A percentile compares a stretch with the other conserved stretches of the same genome.
Evolutionary conservation across 768 basidiomycete genomes (phyloP).

Genomic region (Glaciozyma martinii): DNA sequence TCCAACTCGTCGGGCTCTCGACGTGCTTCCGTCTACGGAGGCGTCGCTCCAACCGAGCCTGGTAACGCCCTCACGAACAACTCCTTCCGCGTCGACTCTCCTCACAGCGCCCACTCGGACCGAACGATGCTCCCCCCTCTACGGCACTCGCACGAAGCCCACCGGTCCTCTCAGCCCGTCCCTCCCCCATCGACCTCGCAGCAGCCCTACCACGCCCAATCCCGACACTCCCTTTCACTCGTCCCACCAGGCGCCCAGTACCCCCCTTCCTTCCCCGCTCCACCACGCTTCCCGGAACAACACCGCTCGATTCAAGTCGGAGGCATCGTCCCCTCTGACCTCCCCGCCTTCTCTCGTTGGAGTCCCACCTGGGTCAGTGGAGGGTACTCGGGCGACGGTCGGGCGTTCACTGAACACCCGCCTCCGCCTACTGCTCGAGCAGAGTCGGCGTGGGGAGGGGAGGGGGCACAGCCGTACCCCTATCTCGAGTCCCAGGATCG

Average conservation of each 20-base stretch:
- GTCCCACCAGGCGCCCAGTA: not conserved
- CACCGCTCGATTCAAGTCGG: not conserved
- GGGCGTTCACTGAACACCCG: not conserved
- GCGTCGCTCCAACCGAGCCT: not conserved
- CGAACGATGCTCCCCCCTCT: not conserved
- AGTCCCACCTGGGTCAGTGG: constrained; percentile 1
- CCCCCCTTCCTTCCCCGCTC: too few relatives aligned
- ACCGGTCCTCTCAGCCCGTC: not conserved
- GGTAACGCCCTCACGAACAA: not conserved
- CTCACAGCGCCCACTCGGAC: not conserved
- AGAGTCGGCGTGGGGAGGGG: not conserved
- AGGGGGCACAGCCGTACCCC: too few relatives aligned
- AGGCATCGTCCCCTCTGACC: not conserved
- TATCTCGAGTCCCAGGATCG: not conserved
- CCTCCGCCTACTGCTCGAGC: too few relatives aligned
- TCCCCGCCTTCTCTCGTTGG: constrained; percentile 8
- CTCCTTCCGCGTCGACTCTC: not conserved
- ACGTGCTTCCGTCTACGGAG: not conserved
- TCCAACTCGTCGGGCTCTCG: not conserved
- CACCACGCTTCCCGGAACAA: too few relatives aligned
- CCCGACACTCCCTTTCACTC: not conserved
- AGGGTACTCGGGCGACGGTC: not conserved
- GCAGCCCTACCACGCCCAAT: not conserved
- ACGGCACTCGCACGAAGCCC: not conserved
- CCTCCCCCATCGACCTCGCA: not conserved